A percentile compares a stretch with the other conserved stretches of the same genome.
Evolutionary conservation across 2,329 filamentous ascomycete species (phyloP).

Genomic region (Thielaviopsis punctulata): DNA sequence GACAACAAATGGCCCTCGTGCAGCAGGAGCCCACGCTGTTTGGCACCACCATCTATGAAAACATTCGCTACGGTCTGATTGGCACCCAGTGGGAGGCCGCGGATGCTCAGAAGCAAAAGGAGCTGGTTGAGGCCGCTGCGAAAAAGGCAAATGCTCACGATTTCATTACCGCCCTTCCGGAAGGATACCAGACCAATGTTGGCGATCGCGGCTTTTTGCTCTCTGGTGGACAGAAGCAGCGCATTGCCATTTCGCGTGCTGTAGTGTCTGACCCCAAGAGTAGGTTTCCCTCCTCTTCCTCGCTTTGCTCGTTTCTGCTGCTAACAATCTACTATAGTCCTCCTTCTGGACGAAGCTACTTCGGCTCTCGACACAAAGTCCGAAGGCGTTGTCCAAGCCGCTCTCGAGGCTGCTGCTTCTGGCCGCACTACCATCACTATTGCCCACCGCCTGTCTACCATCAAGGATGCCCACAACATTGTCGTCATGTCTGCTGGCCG

Average conservation of each 20-base stretch:
- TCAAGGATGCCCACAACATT: slow-evolving; percentile 88
- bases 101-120: slow-evolving; percentile 46
- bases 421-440: slow-evolving; percentile 92
- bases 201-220: slow-evolving; percentile 85
- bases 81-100: slow-evolving; percentile 61
- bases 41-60: slow-evolving; percentile 71
- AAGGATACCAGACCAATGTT: slow-evolving; percentile 88
- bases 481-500: slow-evolving; percentile 73
- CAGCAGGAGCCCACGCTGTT: slow-evolving; percentile 89
- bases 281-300: slow-evolving; percentile 17
- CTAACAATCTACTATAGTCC: slow-evolving; percentile 27
- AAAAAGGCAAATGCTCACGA: slow-evolving; percentile 89
- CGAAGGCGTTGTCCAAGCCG: slow-evolving; percentile 85
- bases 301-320: not conserved
- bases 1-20: slow-evolving; percentile 81
- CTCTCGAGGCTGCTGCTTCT: slow-evolving; percentile 67
- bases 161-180: slow-evolving; percentile 65
- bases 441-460: slow-evolving; percentile 86
- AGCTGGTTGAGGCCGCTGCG: slow-evolving; percentile 63
- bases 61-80: slow-evolving; percentile 80
- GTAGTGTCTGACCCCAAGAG: slow-evolving; percentile 79
- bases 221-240: slow-evolving; percentile 90
- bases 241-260: slow-evolving; percentile 83
- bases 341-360: slow-evolving; percentile 89
- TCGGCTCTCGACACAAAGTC: slow-evolving; percentile 87